Base-by-base conservation (phyloP, 2,329 filamentous ascomycete species). In the Albophoma yamanashiensis region DNA sequence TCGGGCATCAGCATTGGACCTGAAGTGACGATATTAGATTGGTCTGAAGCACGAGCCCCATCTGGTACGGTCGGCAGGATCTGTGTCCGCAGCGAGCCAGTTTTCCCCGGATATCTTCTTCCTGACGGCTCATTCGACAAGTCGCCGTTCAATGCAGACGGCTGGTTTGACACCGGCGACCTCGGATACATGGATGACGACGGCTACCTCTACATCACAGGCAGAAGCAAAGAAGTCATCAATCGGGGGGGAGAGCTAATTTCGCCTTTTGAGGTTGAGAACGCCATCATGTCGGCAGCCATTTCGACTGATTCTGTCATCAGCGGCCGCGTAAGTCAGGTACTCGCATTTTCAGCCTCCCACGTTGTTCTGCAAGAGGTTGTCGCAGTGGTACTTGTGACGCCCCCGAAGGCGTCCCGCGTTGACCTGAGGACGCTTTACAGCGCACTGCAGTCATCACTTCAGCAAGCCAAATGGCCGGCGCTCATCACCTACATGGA, bases 191-290 rank as follows among this genome's bases (percentile, higher is more conserved):
- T 82, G 61, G 81, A 83, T 62, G 59, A 68, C 1, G 76, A 80
- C 14, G 78, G 79, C 34, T 82, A 78, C 63, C 73, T 83, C 11
- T 82, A 78, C 67, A 79, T 83, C 63, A 83, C 80, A 2, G 81
- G 80, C 9, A 75, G 81, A 38, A 81, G 75, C 66, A 83, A 83
- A 64, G 81, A 83, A 60, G 79, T 83, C 59, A 82, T 83, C 68
- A 83, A 83, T 65, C 76, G 81, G 14, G 82, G 81, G 42, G 81
- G 82, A 40, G 82, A 84, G 66, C 74, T 83, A n/a, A 83, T 84
- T 60, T 82, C 79, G 5, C 81, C 82, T 0, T 82, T 83, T 59
- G 82, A 84, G 64, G 76, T 84, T n/a, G 82, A 84, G 64, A 79
- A 83, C 63, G 81, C 80, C 12, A 78, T 84, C 60, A 71, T 82